Evolutionary conservation across 2,329 filamentous ascomycete species (phyloP).

Genomic region (Teratosphaeria gauchensis): DNA sequence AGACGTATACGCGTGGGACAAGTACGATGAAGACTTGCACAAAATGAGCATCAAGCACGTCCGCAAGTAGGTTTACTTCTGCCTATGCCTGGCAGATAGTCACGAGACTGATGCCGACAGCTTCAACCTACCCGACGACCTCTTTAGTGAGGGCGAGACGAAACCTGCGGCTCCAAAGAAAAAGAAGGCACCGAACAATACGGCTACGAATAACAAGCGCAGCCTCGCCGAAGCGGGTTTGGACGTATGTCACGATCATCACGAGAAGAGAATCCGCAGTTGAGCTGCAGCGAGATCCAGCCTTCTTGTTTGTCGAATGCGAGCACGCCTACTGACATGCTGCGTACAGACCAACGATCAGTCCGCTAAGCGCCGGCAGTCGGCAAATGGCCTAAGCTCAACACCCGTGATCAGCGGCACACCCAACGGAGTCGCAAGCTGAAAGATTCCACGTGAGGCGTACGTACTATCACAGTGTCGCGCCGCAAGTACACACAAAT

Average conservation of each 20-base stretch:
- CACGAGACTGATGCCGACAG: conserved; percentile 39
- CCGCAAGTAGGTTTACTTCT: conserved; percentile 56
- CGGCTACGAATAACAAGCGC: conserved; percentile 30
- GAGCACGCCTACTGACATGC: conserved; percentile 1
- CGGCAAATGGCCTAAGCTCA: conserved; percentile 7
- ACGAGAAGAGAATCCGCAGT: not conserved
- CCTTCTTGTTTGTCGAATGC: not conserved
- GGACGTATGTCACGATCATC: conserved; percentile 32
- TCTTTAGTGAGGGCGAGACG: conserved; percentile 70
- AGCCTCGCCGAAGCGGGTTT: conserved; percentile 35
- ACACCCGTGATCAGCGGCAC: conserved; percentile 1
- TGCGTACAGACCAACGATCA: conserved; percentile 19
- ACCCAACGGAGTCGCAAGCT: not conserved
- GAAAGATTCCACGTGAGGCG: not conserved
- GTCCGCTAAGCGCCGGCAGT: conserved; percentile 25
- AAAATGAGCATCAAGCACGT: conserved; percentile 74
- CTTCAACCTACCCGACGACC: conserved; percentile 77
- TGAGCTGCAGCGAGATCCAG: not conserved
- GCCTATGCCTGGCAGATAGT: not conserved
- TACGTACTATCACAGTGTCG: not conserved
- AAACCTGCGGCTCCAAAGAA: conserved; percentile 36
- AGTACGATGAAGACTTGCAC: conserved; percentile 65
- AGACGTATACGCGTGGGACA: conserved; percentile 66
- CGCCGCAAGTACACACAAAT: not conserved
- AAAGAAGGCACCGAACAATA: conserved; percentile 20